These are phyloP conservation scores for Aegilops bicornis DNA, from an alignment of 176 grass and related monocot genomes.

Conservation along the genomic window DNA sequence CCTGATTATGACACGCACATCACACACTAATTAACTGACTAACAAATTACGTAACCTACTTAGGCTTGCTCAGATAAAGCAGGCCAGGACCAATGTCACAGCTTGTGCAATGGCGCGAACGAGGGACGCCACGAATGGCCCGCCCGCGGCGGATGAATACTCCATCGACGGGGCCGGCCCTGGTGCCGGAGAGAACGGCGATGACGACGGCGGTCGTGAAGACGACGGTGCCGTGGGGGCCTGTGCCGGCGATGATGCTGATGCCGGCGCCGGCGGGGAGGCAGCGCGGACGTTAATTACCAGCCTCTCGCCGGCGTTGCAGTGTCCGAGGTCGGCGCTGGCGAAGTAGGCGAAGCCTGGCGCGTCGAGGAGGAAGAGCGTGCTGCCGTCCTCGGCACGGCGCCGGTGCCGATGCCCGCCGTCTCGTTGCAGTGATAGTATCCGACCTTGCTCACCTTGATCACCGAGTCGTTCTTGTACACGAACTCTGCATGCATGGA, in stretches of 20 bases:
- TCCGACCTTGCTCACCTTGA: constrained; percentile 47
- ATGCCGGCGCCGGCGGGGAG: neutral
- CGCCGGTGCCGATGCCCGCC: neutral
- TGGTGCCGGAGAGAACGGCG: neutral
- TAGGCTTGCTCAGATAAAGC: neutral
- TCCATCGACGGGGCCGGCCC: constrained; percentile 12
- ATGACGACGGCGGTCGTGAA: neutral
- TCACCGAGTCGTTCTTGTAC: constrained; percentile 84
- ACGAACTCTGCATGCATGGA: constrained; percentile 50
- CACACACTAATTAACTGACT: neutral
- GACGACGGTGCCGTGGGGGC: neutral
- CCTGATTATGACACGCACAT: neutral
- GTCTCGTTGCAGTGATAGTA: constrained; percentile 93
- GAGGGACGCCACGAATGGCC: neutral
- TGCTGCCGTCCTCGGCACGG: constrained; percentile 50
- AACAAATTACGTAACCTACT: neutral
- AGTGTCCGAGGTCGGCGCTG: constrained; percentile 56
- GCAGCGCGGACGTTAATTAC: constrained; percentile 40
- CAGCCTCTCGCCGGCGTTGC: constrained; percentile 63
- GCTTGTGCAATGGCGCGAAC: neutral
- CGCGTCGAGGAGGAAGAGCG: constrained; percentile 44
- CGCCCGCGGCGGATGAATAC: neutral
- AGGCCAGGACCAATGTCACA: neutral
- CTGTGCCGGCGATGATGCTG: neutral
- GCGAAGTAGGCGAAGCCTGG: constrained; percentile 63